Conservation (phyloP, 2,329 filamentous ascomycete species). For the Proliferodiscus dingleyae region DNA sequence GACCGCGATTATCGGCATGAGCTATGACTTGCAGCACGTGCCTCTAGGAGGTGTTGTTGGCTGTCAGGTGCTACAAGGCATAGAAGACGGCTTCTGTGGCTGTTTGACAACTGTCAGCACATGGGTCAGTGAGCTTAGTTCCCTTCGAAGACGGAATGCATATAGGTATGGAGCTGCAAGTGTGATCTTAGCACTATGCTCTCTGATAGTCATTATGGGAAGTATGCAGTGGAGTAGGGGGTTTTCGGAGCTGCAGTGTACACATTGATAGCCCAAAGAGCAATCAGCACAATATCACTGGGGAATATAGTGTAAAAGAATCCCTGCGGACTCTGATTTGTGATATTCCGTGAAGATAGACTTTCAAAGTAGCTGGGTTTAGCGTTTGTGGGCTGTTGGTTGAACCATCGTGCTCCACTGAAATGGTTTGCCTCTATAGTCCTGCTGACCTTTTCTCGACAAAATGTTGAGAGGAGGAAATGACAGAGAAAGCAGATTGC, state of each 20-base stretch:
- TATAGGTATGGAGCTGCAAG: conserved; percentile 66
- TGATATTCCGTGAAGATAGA: too few species aligned
- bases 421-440: too few species aligned
- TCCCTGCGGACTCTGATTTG: too few species aligned
- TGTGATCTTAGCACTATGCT: conserved; percentile 50
- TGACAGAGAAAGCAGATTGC: too few species aligned
- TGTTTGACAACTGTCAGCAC: conserved; percentile 63
- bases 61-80: conserved; percentile 63
- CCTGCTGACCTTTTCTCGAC: too few species aligned
- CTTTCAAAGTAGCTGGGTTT: too few species aligned
- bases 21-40: conserved; percentile 72
- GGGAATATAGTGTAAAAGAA: too few species aligned
- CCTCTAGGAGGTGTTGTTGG: conserved; percentile 49
- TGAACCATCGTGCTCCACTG: too few species aligned
- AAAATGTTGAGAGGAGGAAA: too few species aligned
- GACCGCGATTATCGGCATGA: conserved; percentile 68
- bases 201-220: conserved; percentile 69
- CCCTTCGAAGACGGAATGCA: conserved; percentile 48
- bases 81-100: conserved; percentile 65
- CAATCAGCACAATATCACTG: too few species aligned
- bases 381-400: too few species aligned
- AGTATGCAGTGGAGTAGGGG: conserved; percentile 65
- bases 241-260: conserved; percentile 36
- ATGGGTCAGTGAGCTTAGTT: conserved; percentile 57
- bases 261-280: conserved; percentile 14